phyloP scores from a whole-genome alignment of 768 basidiomycete genomes.

The Podaxis sp. region DNA sequence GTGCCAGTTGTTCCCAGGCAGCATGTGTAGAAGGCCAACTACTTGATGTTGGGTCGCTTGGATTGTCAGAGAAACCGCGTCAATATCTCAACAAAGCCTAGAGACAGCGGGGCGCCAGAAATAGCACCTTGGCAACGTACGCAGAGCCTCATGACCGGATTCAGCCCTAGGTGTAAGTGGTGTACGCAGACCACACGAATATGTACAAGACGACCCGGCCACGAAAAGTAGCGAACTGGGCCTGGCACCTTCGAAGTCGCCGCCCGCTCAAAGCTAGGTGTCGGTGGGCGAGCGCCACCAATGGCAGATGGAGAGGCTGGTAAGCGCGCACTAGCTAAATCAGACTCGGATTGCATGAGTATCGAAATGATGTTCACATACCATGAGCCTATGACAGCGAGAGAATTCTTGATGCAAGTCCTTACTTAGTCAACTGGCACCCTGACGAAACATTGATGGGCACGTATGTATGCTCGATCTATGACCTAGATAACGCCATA shows the following conservation, averaged over 20 bases:
- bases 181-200: no score
- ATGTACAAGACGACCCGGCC: background rate
- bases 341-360: background rate
- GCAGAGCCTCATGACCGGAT: background rate
- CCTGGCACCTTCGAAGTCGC: background rate
- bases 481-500: background rate
- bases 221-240: background rate
- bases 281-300: background rate
- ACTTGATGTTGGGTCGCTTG: background rate
- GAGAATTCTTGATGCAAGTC: background rate
- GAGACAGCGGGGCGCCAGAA: background rate
- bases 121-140: slow-evolving; percentile 3
- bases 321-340: background rate
- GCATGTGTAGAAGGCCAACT: background rate
- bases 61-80: slow-evolving; percentile 1
- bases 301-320: background rate
- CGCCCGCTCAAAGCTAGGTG: background rate
- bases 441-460: background rate
- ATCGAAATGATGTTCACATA: background rate
- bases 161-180: background rate
- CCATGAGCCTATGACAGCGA: background rate
- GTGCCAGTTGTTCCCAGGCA: background rate
- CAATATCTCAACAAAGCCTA: background rate
- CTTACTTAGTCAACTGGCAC: no score
- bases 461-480: background rate